Conservation (phyloP, 2,329 filamentous ascomycete genomes). For the Mollisiaceae sp. region DNA sequence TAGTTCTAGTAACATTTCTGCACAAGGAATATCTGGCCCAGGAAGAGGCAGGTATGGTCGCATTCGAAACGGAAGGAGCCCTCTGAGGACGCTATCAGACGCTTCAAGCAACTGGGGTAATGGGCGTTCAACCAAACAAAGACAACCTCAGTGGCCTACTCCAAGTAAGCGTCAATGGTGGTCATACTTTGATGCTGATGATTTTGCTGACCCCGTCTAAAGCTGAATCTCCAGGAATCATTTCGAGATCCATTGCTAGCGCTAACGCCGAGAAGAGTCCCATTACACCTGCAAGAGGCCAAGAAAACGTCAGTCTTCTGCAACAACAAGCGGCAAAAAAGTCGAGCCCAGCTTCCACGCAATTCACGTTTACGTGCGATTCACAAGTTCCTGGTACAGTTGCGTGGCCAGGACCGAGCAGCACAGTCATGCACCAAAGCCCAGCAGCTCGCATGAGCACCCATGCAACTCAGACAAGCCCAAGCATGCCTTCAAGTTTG, state of each 20-base stretch:
- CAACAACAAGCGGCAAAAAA: constrained; percentile 69
- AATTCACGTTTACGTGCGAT: constrained; percentile 97
- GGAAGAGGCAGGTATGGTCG: constrained; percentile 85
- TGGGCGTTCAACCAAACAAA: constrained; percentile 40
- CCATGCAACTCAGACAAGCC: constrained; percentile 43
- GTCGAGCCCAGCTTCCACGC: constrained; percentile 73
- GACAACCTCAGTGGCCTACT: constrained; percentile 41
- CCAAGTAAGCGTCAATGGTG: constrained; percentile 35
- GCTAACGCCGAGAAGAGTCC: constrained; percentile 80
- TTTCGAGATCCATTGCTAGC: constrained; percentile 89
- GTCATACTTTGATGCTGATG: constrained; percentile 23
- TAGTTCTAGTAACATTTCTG: constrained; percentile 57
- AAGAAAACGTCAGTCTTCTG: constrained; percentile 80
- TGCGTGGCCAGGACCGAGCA: constrained; percentile 67
- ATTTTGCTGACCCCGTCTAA: constrained; percentile 40
- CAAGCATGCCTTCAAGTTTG: constrained; percentile 32
- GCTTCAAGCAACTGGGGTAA: constrained; percentile 46
- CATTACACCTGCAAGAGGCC: constrained; percentile 61
- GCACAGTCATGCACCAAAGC: constrained; percentile 34
- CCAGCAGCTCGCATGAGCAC: constrained; percentile 37
- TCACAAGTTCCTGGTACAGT: constrained; percentile 83
- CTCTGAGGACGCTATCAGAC: constrained; percentile 64
- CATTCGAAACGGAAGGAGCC: constrained; percentile 63
- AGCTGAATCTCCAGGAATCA: constrained; percentile 75
- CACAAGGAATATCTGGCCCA: constrained; percentile 79